phyloP scores from a whole-genome alignment of 2,329 filamentous ascomycete species.

The Akanthomyces lecanii region DNA sequence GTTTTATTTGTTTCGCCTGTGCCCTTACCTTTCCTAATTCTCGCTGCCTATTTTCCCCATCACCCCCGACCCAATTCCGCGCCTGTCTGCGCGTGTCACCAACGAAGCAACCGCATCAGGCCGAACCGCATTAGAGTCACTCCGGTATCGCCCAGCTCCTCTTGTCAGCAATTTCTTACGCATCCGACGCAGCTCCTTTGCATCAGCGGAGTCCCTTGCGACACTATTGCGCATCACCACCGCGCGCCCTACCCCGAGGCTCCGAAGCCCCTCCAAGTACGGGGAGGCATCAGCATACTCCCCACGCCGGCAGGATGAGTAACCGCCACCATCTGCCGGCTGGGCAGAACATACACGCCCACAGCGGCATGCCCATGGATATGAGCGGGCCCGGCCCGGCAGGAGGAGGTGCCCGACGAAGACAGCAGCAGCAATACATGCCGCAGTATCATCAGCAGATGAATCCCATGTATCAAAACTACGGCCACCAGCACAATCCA shows the following conservation, averaged over 20 bases:
- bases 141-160: background rate
- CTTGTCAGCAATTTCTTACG: background rate
- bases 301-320: slow-evolving; percentile 74
- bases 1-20: background rate
- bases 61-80: background rate
- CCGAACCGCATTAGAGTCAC: background rate
- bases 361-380: slow-evolving; percentile 31
- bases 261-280: slow-evolving; percentile 5
- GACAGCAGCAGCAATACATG: slow-evolving; percentile 31
- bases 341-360: slow-evolving; percentile 60
- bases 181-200: background rate
- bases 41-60: background rate
- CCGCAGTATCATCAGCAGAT: slow-evolving; percentile 38
- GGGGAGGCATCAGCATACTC: slow-evolving; percentile 23
- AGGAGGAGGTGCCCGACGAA: slow-evolving; percentile 34
- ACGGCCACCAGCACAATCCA: slow-evolving; percentile 44
- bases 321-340: slow-evolving; percentile 73
- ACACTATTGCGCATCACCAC: background rate
- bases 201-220: background rate
- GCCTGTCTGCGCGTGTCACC: background rate
- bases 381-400: slow-evolving; percentile 28
- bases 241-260: background rate
- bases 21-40: background rate
- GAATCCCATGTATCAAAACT: slow-evolving; percentile 47
- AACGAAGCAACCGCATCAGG: background rate